Percentiles rank a stretch among this genome's conserved stretches.
Evolutionary conservation across 1,284 basidiomycete genomes (phyloP).

Genomic region (Ceratobasidium sp.): DNA sequence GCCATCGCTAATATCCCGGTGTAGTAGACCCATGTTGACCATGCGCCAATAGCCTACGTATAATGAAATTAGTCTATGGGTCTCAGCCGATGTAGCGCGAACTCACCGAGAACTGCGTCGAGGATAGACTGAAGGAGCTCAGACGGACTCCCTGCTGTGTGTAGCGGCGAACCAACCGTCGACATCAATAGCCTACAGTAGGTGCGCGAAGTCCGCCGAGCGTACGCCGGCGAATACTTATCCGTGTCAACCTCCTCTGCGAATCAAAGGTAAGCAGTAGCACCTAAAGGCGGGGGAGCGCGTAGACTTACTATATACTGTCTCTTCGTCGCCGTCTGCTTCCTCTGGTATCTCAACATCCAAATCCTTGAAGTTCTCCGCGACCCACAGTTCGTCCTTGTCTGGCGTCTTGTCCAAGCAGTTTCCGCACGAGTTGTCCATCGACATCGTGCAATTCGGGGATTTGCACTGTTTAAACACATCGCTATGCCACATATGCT

Average conservation of each 20-base stretch:
- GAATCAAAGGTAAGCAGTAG: neutral
- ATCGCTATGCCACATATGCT: slow-evolving; percentile 30
- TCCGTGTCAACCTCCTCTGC: neutral
- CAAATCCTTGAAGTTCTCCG: neutral
- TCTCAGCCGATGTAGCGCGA: no score
- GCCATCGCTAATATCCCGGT: slow-evolving; percentile 38
- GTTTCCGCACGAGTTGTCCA: neutral
- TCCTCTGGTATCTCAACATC: neutral
- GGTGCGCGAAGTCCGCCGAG: neutral
- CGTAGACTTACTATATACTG: neutral
- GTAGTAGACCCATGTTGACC: slow-evolving; percentile 18
- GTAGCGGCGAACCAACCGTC: slow-evolving; percentile 12
- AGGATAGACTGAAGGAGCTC: slow-evolving; percentile 3
- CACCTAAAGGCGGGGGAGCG: neutral
- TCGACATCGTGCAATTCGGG: neutral
- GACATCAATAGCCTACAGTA: slow-evolving; percentile 25
- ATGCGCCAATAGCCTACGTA: slow-evolving; percentile 29
- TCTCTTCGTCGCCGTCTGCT: neutral
- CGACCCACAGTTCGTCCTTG: neutral
- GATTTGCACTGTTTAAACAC: neutral
- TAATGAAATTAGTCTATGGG: neutral
- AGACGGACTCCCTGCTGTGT: neutral
- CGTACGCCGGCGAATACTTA: neutral
- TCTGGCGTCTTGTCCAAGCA: slow-evolving; percentile 12
- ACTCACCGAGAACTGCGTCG: slow-evolving; percentile 23